These are phyloP conservation scores for Apiotrichum mycotoxinovorans DNA, from an alignment of 1,284 basidiomycete genomes.

Conservation along the genomic window DNA sequence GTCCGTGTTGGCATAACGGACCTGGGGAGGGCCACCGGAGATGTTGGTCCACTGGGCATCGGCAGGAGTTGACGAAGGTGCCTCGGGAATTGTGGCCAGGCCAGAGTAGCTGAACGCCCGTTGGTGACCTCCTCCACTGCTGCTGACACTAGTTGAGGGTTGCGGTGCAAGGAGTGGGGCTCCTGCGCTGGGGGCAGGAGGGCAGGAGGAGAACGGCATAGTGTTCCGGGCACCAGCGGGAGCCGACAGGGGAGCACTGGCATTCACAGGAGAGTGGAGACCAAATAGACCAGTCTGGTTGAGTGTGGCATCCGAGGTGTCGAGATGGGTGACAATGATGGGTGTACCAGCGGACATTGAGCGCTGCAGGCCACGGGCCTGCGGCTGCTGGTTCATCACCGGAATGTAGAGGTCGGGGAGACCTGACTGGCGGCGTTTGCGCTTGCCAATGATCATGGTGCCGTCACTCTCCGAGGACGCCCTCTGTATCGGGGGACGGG, in stretches of 20 bases:
- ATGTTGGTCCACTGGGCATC: slow-evolving; percentile 11
- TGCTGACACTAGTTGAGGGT: background rate
- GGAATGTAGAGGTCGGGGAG: slow-evolving; percentile 17
- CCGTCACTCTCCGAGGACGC: too few species aligned
- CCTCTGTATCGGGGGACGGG: background rate
- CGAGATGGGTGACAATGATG: background rate
- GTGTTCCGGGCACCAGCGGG: slow-evolving; percentile 12
- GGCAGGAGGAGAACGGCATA: slow-evolving; percentile 8
- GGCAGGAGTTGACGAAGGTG: slow-evolving; percentile 12
- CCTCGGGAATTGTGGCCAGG: slow-evolving; percentile 22
- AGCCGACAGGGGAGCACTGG: slow-evolving; percentile 14
- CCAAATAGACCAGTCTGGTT: background rate
- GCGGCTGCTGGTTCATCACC: slow-evolving; percentile 1
- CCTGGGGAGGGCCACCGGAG: background rate
- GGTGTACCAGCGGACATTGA: slow-evolving; percentile 15
- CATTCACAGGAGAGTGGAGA: background rate
- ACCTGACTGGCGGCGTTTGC: slow-evolving; percentile 16
- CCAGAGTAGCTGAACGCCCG: slow-evolving; percentile 13
- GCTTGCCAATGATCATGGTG: slow-evolving; percentile 5
- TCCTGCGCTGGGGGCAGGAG: background rate
- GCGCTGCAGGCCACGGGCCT: slow-evolving; percentile 13
- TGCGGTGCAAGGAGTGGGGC: background rate
- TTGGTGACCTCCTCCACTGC: background rate
- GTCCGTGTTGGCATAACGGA: slow-evolving; percentile 1
- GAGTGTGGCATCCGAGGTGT: background rate